phyloP scores from a whole-genome alignment of 2,329 filamentous ascomycete genomes.

The Aspergillus ustus region DNA sequence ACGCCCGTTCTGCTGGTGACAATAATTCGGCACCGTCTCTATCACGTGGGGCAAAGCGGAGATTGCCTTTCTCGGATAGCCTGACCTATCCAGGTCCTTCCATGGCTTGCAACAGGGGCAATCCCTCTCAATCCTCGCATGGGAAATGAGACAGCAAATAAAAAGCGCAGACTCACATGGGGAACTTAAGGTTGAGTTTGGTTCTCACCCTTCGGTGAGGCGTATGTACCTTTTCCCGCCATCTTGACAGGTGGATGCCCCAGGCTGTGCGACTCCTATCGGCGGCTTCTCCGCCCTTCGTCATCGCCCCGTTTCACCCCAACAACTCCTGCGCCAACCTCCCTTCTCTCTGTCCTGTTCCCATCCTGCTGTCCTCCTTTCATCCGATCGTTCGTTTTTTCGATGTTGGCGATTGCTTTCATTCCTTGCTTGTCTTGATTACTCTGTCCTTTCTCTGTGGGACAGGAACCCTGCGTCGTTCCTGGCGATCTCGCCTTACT shows the following conservation, averaged over 20 bases:
- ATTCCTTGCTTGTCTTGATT: background rate
- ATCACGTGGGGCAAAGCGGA: slow-evolving; percentile 10
- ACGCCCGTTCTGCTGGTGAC: background rate
- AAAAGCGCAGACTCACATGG: background rate
- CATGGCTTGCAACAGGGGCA: background rate
- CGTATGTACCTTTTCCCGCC: background rate
- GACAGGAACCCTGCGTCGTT: slow-evolving; percentile 2
- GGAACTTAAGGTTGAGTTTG: background rate
- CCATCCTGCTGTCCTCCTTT: slow-evolving; percentile 6
- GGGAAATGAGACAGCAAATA: background rate
- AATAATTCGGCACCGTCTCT: slow-evolving; percentile 1
- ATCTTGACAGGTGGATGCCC: slow-evolving; percentile 24
- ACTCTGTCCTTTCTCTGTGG: slow-evolving; percentile 2
- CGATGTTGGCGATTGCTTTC: background rate
- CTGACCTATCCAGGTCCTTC: background rate
- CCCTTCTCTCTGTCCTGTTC: slow-evolving; percentile 3
- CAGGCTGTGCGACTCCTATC: slow-evolving; percentile 21
- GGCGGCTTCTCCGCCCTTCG: slow-evolving; percentile 35
- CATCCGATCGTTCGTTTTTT: slow-evolving; percentile 1
- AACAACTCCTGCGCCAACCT: background rate
- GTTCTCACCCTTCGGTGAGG: background rate
- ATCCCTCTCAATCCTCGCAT: background rate
- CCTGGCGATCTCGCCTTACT: slow-evolving; percentile 20
- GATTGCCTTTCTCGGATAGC: slow-evolving; percentile 12
- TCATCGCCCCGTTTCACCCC: slow-evolving; percentile 33